These are phyloP conservation scores for Bryoerythrophyllum caledonicum DNA, from an alignment of 225 moss, liverwort and hornwort species.

Conservation along the genomic window DNA sequence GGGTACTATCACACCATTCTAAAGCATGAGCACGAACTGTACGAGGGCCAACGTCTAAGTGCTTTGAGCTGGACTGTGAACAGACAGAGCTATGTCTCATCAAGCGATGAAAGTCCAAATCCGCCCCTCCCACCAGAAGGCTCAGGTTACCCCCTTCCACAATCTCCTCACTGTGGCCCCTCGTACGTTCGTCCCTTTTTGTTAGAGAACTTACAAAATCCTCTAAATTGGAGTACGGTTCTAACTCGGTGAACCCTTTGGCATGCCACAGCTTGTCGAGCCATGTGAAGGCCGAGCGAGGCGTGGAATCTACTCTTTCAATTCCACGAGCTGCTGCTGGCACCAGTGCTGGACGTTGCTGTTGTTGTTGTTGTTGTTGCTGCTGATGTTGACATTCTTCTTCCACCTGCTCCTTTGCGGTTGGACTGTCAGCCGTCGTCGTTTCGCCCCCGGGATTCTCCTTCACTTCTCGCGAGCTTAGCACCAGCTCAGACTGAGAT, in stretches of 20 bases:
- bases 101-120: constrained; percentile 23
- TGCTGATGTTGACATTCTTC: background rate
- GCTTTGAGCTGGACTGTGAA: constrained; percentile 40
- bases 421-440: background rate
- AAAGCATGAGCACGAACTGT: constrained; percentile 24
- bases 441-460: constrained; percentile 32
- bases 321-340: constrained; percentile 10
- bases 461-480: constrained; percentile 30
- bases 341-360: background rate
- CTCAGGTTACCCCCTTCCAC: constrained; percentile 27
- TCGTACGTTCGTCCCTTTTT: constrained; percentile 24
- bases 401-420: background rate
- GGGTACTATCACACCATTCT: constrained; percentile 24
- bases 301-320: constrained; percentile 36
- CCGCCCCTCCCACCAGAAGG: constrained; percentile 15
- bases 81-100: constrained; percentile 30
- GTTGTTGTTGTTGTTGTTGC: no score
- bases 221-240: constrained; percentile 49
- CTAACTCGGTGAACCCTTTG: constrained; percentile 49
- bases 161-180: constrained; percentile 18
- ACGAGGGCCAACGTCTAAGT: constrained; percentile 18
- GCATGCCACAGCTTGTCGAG: constrained; percentile 52
- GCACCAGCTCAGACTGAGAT: constrained; percentile 23
- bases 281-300: constrained; percentile 55
- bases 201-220: constrained; percentile 47